A percentile compares a stretch with the other conserved stretches of the same genome.
Evolutionary conservation across 306 rosid genomes (phyloP).

Genomic region (Bauhinia variegata): DNA sequence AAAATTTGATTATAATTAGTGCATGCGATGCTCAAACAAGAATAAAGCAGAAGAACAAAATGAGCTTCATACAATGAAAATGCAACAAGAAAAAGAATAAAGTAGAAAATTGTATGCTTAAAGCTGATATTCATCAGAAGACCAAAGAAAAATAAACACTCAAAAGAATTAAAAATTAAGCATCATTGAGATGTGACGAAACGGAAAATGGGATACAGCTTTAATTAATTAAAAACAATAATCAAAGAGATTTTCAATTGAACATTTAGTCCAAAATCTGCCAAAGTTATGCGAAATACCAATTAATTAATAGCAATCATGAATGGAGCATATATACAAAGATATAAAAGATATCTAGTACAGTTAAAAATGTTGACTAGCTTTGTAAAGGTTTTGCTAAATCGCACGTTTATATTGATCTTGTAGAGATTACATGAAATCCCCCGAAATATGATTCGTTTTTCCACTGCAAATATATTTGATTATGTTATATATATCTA

Average conservation of each 20-base stretch:
- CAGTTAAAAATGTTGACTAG: conserved; percentile 18
- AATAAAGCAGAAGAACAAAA: conserved; percentile 5
- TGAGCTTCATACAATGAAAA: not conserved
- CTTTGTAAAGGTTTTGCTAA: conserved; percentile 8
- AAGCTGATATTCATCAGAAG: not conserved
- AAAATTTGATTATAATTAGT: not conserved
- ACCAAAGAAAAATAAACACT: not conserved
- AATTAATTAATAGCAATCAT: not conserved
- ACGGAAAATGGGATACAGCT: not conserved
- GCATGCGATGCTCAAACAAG: conserved; percentile 12
- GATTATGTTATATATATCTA: too few species aligned
- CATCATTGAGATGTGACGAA: not conserved
- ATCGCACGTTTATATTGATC: not conserved
- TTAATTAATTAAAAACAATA: conserved; percentile 5
- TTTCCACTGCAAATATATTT: not conserved
- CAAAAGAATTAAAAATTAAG: not conserved
- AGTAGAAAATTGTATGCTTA: too few species aligned
- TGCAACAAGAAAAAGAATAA: too few species aligned
- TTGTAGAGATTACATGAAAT: not conserved
- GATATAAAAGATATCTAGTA: not conserved
- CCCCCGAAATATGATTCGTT: not conserved
- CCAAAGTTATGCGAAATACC: conserved; percentile 18
- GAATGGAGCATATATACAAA: not conserved
- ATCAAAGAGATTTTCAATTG: not conserved
- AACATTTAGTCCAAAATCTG: not conserved